Conservation (phyloP, 1,284 basidiomycete genomes). For the Testicularia cyperi region DNA sequence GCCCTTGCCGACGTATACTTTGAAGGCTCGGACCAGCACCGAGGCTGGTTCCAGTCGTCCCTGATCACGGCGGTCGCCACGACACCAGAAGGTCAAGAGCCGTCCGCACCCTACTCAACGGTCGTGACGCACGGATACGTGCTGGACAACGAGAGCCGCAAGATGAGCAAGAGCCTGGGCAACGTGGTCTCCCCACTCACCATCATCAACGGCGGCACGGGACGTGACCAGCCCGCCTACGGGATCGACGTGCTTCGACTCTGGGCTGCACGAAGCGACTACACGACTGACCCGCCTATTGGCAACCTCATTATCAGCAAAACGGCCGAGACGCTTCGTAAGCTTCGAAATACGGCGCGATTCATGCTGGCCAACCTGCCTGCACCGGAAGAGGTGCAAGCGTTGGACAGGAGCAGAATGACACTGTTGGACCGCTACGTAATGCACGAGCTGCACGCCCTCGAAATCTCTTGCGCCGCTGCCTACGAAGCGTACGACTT, state of each 20-base stretch:
- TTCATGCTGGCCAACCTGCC: slow-evolving; percentile 78
- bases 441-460: slow-evolving; percentile 75
- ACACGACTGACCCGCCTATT: slow-evolving; percentile 82
- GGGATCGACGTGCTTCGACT: slow-evolving; percentile 84
- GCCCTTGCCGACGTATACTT: slow-evolving; percentile 81
- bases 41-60: slow-evolving; percentile 98
- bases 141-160: slow-evolving; percentile 83
- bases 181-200: slow-evolving; percentile 85
- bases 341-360: slow-evolving; percentile 83
- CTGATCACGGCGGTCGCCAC: slow-evolving; percentile 77
- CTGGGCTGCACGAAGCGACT: slow-evolving; percentile 91
- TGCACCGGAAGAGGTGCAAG: neutral
- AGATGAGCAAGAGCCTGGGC: slow-evolving; percentile 98
- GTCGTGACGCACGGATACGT: slow-evolving; percentile 97
- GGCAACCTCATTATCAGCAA: slow-evolving; percentile 77
- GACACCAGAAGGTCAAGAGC: slow-evolving; percentile 38
- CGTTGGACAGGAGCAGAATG: slow-evolving; percentile 20
- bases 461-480: slow-evolving; percentile 71
- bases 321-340: slow-evolving; percentile 76
- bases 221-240: slow-evolving; percentile 71
- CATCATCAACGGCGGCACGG: slow-evolving; percentile 72
- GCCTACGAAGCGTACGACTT: slow-evolving; percentile 80
- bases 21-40: slow-evolving; percentile 95
- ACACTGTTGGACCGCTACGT: slow-evolving; percentile 67
- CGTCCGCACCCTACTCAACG: slow-evolving; percentile 70